Evolutionary conservation across 225 moss, liverwort and hornwort species (phyloP), one percentile per base, ranked within the genome.

Genomic region (Anthoceros angustus): DNA sequence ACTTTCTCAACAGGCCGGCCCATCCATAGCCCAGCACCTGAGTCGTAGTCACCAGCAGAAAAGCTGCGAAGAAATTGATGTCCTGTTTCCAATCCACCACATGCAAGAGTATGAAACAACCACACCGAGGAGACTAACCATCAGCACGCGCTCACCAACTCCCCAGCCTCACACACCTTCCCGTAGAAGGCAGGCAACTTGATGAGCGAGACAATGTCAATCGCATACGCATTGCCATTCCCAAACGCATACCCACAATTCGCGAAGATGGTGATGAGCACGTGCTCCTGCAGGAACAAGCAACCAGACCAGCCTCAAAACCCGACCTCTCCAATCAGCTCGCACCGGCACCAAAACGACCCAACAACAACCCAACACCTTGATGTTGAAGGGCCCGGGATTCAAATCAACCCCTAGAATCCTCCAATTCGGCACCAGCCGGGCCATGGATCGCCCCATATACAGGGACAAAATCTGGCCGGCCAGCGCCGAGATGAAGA

Each of bases 321-420:
- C 1, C 12, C 46, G 14, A 48, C 18, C 18, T 18, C 12, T 6
- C 46, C 46, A 48, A 12, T 48, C 46, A 48, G 12, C 18, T 18
- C 46, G 14, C 46, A 12, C 18, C 14, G 5, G 18, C 12, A 18
- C 46, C 46, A 18, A 48, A 48, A 12, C 5, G 46, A 18, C 46
- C 46, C 12, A 23, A 18, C 55, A 18, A 32, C 32, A 32, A 32
- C 32, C 2, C 38, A 43, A 18, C 63, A 88, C 86, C 86, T 89
- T 89, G 73, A 86, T 69, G 69, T 80, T 89, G 76, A 89, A 89
- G 23, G 89, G 89, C n/a, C 89, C 86, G 0, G 89, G 84, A 72
- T 89, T 89, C 66, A 86, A 76, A 39, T 77, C 70, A 40, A 86
- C 39, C 0, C 74, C 62, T 12, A 79, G 70, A 61, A 89, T 18